Evolutionary conservation across 805 yeast genomes (phyloP), one percentile per base, ranked within the genome.

Genomic region (Candida nanaspora): DNA sequence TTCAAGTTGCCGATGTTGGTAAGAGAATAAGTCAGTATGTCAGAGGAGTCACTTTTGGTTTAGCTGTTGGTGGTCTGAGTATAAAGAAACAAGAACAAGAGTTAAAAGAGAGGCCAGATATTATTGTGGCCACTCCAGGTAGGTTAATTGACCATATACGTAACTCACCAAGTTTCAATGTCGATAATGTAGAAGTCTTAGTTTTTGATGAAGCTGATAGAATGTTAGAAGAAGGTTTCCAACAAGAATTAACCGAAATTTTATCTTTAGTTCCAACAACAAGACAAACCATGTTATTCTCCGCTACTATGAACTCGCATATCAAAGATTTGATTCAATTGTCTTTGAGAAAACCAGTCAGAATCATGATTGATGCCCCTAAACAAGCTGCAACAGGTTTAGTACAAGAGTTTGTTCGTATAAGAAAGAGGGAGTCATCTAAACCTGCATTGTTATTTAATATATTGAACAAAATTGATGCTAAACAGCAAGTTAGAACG

Each of bases 211-310:
- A 93, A 69, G 98, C 98, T 45, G 98, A 93, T 72, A 80, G 98
- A 69, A 93, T 93, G 98, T 74, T 93, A 52, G 99, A 93, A 61
- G 99, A 93, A 65, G 99, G 99, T 57, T 93, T 93, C 77, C 96
- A 89, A 63, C 86, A 80, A 40, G 98, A 93, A 64, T 70, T 93
- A 50, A 82, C 87, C 16, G 98, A 93, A 61, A 91, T 93, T 45
- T 74, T 93, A 63, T 74, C 84, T 13, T 69, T 91, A 41, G 70
- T 94, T 48, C 98, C 99, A 23, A 76, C 80, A 38, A 86, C 86
- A 64, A 80, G 98, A 61, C 99, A 93, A 65, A 91, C 97, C 0
- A 66, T 93, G 68, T 68, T 93, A 52, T 93, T 89, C 55, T 93
- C 98, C 28, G 99, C 99, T 35, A 93, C 99, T 8, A 93, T 93